phyloP scores from a whole-genome alignment of 2,329 filamentous ascomycete genomes.

The Aureobasidium subglaciale region DNA sequence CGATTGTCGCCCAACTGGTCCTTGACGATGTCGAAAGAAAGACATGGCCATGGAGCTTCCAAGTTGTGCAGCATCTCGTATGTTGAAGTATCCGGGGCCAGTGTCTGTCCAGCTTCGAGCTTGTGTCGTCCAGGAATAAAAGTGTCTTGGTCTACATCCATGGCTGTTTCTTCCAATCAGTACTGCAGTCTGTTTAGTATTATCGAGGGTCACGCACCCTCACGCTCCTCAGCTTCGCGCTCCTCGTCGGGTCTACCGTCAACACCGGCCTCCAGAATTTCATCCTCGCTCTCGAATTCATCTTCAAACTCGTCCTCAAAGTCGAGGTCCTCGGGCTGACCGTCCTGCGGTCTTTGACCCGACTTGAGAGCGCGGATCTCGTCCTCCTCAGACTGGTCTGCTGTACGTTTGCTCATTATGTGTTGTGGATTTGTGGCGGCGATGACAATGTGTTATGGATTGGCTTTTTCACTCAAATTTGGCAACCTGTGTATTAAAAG shows the following conservation, averaged over 20 bases:
- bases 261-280: constrained; percentile 89
- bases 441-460: constrained; percentile 9
- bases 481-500: no score
- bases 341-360: constrained; percentile 50
- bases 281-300: constrained; percentile 84
- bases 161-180: constrained; percentile 48
- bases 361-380: constrained; percentile 49
- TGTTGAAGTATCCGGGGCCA: constrained; percentile 85
- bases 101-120: constrained; percentile 80
- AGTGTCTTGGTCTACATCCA: constrained; percentile 89
- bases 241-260: constrained; percentile 89
- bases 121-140: constrained; percentile 95
- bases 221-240: constrained; percentile 80
- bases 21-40: constrained; percentile 87
- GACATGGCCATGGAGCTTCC: constrained; percentile 90
- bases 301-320: constrained; percentile 96
- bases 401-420: constrained; percentile 55
- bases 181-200: not conserved
- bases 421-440: constrained; percentile 20
- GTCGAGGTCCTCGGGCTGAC: constrained; percentile 53
- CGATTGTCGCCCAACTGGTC: constrained; percentile 83
- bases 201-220: constrained; percentile 40
- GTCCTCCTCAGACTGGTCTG: constrained; percentile 45
- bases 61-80: constrained; percentile 97
- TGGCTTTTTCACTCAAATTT: no score